Base-by-base conservation (phyloP, 495 filamentous ascomycete species). In the Sphaerosporella brunnea region DNA sequence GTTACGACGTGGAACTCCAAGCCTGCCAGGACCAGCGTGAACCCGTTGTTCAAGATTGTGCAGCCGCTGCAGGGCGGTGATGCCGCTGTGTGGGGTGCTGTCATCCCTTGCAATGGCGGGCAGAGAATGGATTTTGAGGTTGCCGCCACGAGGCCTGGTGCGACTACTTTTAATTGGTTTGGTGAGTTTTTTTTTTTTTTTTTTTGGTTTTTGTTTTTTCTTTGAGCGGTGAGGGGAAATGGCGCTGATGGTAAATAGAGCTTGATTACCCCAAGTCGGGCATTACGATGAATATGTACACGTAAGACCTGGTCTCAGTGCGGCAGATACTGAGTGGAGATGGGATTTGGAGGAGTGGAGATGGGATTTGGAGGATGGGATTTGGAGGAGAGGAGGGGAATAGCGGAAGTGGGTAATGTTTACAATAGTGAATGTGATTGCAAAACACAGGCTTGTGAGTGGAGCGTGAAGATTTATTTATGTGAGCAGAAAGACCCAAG, bases 121-220 rank as follows among this genome's bases (percentile, higher is more conserved):
- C 34, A 48, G 36, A 11, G 45, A 11, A 26, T 30, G 45, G 45
- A 48, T 23, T 48, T 48, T 21, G 45, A 48, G 35, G 34, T 48
- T 18, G 35, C 36, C 4, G 35, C 9, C 10, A 23, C 16, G 8
- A 11, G 34, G 13, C 13, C 23, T 4, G 30, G 18, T 32, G 15
- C 35, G 18, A 35, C 15, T 8, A 23, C 13, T 16, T 48, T 48
- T 20, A 19, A 48, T 25, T 48, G 45, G 45, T 48, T 16, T 39
- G 45, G 45, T 48, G 39, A 43, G 13, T 43, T 21, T 23, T 11
- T 7, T 16, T 7, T 24, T 43, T 19, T 20, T 16, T 16, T 32
- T 32, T 32, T 5, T 15, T 5, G 36, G 18, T 16, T 39, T 8
- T 39, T 39, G 5, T 39, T 8, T 8, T 8, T 10, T 7, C n/a